phyloP scores from a whole-genome alignment of 257 asterid genomes.

The Nicotiana benthamiana region DNA sequence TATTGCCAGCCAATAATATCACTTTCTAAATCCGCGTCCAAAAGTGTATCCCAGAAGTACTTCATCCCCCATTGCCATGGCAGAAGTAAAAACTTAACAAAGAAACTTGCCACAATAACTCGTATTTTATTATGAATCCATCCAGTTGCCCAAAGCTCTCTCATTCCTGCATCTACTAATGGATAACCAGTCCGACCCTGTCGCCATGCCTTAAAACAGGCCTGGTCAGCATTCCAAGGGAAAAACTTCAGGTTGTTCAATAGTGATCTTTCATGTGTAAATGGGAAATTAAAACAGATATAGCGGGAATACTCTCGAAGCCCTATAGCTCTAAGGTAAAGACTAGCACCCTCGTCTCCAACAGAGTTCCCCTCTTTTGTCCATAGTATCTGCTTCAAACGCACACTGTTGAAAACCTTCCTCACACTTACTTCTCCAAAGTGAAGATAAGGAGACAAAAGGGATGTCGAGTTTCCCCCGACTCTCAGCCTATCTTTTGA shows the following conservation, averaged over 20 bases:
- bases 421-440: conserved; percentile 78
- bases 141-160: conserved; percentile 96
- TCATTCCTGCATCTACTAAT: conserved; percentile 90
- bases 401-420: conserved; percentile 51
- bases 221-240: conserved; percentile 71
- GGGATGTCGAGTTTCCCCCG: conserved; percentile 71
- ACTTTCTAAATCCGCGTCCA: conserved; percentile 88
- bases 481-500: conserved; percentile 55
- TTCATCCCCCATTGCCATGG: conserved; percentile 99
- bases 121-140: conserved; percentile 87
- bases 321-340: conserved; percentile 60
- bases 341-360: conserved; percentile 52
- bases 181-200: conserved; percentile 96
- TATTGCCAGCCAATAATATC: conserved; percentile 96
- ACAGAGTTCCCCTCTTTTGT: conserved; percentile 41
- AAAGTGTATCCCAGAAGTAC: conserved; percentile 92
- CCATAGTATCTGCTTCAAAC: conserved; percentile 60
- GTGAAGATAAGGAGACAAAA: conserved; percentile 76
- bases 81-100: conserved; percentile 68
- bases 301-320: conserved; percentile 87
- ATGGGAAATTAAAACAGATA: conserved; percentile 87
- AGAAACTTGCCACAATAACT: conserved; percentile 77
- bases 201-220: conserved; percentile 77
- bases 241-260: conserved; percentile 48
- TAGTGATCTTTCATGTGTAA: conserved; percentile 66